Evolutionary conservation across 1,284 basidiomycete species (phyloP), one percentile per base, ranked within the genome.

Genomic region (Dichomitus squalens): DNA sequence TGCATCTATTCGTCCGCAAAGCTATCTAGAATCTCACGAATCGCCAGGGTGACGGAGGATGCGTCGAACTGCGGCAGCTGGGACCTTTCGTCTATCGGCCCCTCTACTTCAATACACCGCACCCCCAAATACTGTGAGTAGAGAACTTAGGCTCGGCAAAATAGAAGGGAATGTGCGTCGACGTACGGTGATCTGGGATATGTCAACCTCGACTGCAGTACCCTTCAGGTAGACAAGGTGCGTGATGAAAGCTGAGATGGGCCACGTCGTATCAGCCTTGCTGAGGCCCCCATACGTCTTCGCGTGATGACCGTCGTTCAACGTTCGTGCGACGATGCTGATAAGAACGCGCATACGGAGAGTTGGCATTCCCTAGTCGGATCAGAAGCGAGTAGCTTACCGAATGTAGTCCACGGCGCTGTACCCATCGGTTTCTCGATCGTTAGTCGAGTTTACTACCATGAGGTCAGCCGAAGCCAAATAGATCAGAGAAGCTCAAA

Each of bases 391-490:
- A 41, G 52, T 38, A 61, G 58, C 63, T 47, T 56, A 93, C 89
- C 76, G 76, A 61, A 97, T 83, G 69, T 96, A 97, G 72, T 97
- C 93, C 12, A 84, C 76, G 0, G 93, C 95, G 1, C 81, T 83
- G 72, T 96, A 96, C 1, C 86, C 91, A 8, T 85, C 80, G 0
- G 96, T 98, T 72, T 99, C 96, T 57, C 96, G 82, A 70, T 99
- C 96, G 64, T 95, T 95, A 59, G 80, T 82, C 14, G 87, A 81
- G 70, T 98, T 99, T 55, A 99, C 93, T 95, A 60, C 6, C 46
- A 31, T 36, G 65, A 54, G 33, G 51, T 57, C 39, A 38, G 35
- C 36, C 23, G 16, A 16, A 25, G 8, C 31, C 41, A 6, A 46
- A 12, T 14, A 31, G 21, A 20, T 43, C 11, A 44, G 16, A 25